These are phyloP conservation scores for Diaporthe caulivora DNA, from an alignment of 2,329 filamentous ascomycete genomes.

Conservation along the genomic window DNA sequence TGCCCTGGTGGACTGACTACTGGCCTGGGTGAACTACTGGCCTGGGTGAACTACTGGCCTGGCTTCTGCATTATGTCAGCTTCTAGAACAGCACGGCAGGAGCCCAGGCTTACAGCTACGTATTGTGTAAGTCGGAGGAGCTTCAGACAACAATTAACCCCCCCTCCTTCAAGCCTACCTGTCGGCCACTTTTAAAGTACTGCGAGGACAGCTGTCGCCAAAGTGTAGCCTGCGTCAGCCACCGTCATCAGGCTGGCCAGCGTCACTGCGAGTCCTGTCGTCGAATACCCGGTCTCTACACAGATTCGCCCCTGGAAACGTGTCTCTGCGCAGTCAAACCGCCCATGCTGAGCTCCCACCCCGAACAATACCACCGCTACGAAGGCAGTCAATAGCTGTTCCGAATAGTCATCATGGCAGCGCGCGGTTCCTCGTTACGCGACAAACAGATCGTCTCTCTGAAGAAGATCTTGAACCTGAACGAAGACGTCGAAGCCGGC, in stretches of 20 bases:
- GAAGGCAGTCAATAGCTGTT: slow-evolving; percentile 30
- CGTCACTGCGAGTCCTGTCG: not conserved
- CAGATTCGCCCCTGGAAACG: slow-evolving; percentile 9
- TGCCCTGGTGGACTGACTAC: too few species aligned
- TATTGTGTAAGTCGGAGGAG: slow-evolving; percentile 34
- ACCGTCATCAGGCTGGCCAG: slow-evolving; percentile 5
- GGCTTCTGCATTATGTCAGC: slow-evolving; percentile 27
- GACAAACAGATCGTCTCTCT: slow-evolving; percentile 82
- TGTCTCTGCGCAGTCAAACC: slow-evolving; percentile 24
- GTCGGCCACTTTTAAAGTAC: not conserved
- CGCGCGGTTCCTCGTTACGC: slow-evolving; percentile 60
- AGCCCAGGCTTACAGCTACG: slow-evolving; percentile 11
- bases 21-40: too few species aligned
- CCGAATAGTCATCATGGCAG: slow-evolving; percentile 54
- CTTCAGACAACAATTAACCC: not conserved
- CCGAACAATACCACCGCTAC: slow-evolving; percentile 24
- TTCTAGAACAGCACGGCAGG: not conserved
- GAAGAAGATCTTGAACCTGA: slow-evolving; percentile 95
- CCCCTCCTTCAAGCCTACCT: not conserved
- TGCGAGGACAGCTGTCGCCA: slow-evolving; percentile 33
- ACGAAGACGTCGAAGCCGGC: slow-evolving; percentile 75
- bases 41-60: not conserved
- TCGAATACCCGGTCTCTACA: not conserved
- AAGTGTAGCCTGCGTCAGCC: slow-evolving; percentile 24
- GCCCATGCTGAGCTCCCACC: slow-evolving; percentile 34